phyloP scores from a whole-genome alignment of 2,329 filamentous ascomycete genomes.

The Volutella citrinella region DNA sequence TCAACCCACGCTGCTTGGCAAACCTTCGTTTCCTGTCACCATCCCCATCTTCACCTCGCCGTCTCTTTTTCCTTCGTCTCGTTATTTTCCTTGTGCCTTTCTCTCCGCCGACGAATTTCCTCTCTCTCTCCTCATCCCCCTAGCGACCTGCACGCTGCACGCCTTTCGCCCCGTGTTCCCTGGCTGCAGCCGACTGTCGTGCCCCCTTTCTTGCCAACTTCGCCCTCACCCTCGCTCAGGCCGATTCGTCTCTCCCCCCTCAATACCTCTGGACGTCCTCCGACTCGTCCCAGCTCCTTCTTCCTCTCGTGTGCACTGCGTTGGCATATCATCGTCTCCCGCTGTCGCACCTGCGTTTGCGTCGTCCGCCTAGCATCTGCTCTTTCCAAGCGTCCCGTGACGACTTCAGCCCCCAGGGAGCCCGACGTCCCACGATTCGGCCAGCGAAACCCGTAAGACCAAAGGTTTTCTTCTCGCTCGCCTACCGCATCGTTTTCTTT shows the following conservation, averaged over 20 bases:
- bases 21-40: constrained; percentile 24
- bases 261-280: constrained; percentile 13
- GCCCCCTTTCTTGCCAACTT: constrained; percentile 31
- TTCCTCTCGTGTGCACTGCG: constrained; percentile 25
- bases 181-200: constrained; percentile 21
- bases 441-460: constrained; percentile 27
- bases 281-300: constrained; percentile 18
- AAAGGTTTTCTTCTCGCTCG: constrained; percentile 12
- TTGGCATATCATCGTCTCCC: constrained; percentile 24
- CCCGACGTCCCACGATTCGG: constrained; percentile 19
- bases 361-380: constrained; percentile 20
- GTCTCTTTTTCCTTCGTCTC: constrained; percentile 28
- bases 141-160: constrained; percentile 16
- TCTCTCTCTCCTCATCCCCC: constrained; percentile 19
- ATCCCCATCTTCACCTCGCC: constrained; percentile 20
- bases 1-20: constrained; percentile 22
- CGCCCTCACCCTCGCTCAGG: constrained; percentile 13
- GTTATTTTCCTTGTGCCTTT: constrained; percentile 22
- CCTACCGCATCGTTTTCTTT: constrained; percentile 3
- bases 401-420: constrained; percentile 22
- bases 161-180: constrained; percentile 15
- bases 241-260: constrained; percentile 19
- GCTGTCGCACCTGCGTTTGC: constrained; percentile 26
- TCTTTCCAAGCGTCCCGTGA: constrained; percentile 24
- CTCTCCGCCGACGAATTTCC: constrained; percentile 21